Evolutionary conservation across 257 asterid species (phyloP).

Genomic region (Salvia rosmarinus): DNA sequence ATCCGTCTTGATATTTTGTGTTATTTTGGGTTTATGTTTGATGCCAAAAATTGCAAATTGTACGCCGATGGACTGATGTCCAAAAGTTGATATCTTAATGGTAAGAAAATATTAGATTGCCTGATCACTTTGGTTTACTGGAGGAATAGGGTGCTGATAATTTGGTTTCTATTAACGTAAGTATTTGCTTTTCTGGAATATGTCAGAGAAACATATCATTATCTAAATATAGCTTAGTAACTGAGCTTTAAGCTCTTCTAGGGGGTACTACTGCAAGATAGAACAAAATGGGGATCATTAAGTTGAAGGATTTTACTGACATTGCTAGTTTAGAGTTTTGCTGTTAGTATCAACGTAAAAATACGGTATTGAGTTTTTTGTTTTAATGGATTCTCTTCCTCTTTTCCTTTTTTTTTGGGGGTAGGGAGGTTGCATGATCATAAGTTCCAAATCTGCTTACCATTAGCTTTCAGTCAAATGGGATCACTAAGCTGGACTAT

Average conservation of each 20-base stretch:
- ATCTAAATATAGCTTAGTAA: background rate
- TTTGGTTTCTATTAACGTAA: background rate
- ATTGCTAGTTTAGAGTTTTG: background rate
- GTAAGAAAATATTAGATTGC: background rate
- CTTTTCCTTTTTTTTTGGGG: too few species aligned
- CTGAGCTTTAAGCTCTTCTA: background rate
- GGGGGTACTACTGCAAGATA: constrained; percentile 1
- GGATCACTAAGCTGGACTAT: background rate
- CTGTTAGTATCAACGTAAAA: background rate
- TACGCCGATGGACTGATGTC: background rate
- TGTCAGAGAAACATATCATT: background rate
- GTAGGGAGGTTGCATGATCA: background rate
- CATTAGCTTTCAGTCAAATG: background rate
- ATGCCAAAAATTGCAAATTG: constrained; percentile 11
- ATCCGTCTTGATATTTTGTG: background rate
- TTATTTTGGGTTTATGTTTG: background rate
- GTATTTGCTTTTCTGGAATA: constrained; percentile 2
- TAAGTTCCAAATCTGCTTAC: background rate
- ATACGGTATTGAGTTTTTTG: background rate
- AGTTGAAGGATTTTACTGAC: background rate
- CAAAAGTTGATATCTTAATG: background rate
- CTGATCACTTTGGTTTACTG: background rate
- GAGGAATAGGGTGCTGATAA: background rate
- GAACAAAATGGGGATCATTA: background rate
- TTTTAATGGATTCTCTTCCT: background rate